Evolutionary conservation across 73 alveolate species (phyloP).

Genomic region (Breviolum minutum): DNA sequence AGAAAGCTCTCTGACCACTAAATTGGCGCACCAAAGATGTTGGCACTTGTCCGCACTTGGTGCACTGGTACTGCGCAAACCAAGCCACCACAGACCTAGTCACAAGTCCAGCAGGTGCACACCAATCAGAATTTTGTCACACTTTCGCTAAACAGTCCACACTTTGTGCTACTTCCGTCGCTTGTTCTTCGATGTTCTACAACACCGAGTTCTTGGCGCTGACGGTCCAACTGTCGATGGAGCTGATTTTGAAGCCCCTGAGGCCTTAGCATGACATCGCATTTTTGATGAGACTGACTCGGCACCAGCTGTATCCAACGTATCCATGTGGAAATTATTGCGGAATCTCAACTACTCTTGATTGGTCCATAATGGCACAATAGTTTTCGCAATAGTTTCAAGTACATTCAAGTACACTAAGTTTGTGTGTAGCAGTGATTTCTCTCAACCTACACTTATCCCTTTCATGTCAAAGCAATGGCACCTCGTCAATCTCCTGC

Average conservation of each 20-base stretch:
- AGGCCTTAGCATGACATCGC: neutral
- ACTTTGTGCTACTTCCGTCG: neutral
- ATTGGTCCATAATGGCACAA: too few species aligned
- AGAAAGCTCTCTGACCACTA: neutral
- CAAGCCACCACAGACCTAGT: constrained; percentile 75
- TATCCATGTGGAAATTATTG: too few species aligned
- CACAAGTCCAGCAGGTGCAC: neutral
- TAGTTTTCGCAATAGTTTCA: neutral
- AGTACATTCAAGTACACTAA: neutral
- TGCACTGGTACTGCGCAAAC: constrained; percentile 93
- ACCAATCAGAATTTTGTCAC: too few species aligned
- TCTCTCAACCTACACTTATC: too few species aligned
- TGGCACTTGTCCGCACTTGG: constrained; percentile 72
- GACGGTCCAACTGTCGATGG: constrained; percentile 81
- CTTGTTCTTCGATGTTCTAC: neutral
- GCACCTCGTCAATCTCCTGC: too few species aligned
- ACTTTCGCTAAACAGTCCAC: neutral
- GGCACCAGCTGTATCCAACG: too few species aligned
- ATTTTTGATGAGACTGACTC: neutral
- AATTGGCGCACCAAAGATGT: constrained; percentile 26
- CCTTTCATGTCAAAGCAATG: too few species aligned
- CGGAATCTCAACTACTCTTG: too few species aligned
- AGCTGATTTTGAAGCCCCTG: constrained; percentile 24
- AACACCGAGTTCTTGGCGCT: constrained; percentile 33
- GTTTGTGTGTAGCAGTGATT: too few species aligned